These are phyloP conservation scores for Tetrahymena borealis DNA, from an alignment of 73 alveolate species.

Conservation along the genomic window DNA sequence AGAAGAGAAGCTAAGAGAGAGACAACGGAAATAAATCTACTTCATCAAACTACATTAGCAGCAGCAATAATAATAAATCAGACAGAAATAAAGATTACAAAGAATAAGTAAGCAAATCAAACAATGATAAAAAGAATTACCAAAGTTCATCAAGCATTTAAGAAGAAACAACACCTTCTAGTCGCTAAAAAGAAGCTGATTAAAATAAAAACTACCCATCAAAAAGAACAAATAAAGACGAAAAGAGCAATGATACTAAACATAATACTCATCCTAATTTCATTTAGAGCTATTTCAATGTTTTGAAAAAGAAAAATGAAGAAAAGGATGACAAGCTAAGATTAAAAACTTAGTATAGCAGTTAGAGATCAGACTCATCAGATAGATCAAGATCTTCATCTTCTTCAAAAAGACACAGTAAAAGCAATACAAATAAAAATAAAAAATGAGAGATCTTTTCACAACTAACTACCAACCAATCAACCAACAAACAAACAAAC, in stretches of 20 bases:
- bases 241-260: background rate
- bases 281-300: background rate
- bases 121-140: background rate
- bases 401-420: background rate
- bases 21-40: background rate
- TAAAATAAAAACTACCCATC: background rate
- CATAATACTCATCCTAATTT: background rate
- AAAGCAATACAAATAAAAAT: background rate
- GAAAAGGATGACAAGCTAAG: too few species aligned
- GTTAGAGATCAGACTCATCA: background rate
- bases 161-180: background rate
- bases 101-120: background rate
- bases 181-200: background rate
- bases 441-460: background rate
- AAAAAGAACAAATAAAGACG: background rate
- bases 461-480: background rate
- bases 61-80: background rate
- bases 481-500: background rate
- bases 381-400: background rate
- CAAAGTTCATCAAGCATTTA: background rate
- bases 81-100: background rate
- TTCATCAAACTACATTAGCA: background rate
- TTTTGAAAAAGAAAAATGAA: too few species aligned
- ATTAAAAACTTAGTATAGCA: background rate
- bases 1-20: background rate